Conservation (phyloP, 208 protist genomes). For the Herpetomonas tarakana region DNA sequence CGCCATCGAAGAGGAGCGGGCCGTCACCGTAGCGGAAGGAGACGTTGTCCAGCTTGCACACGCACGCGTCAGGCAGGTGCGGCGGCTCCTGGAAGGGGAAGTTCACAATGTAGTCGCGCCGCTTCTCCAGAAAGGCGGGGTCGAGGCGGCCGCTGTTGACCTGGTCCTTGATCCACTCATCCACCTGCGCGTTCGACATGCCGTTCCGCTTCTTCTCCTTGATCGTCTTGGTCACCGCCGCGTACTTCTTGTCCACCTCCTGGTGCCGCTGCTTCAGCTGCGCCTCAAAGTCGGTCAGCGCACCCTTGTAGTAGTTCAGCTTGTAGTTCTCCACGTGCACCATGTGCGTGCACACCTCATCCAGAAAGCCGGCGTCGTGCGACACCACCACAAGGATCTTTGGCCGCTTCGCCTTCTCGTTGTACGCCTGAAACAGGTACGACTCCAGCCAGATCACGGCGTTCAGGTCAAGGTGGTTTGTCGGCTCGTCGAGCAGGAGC, state of each 20-base stretch:
- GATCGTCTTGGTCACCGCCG: constrained; percentile 63
- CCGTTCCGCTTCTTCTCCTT: constrained; percentile 87
- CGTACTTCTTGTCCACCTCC: constrained; percentile 87
- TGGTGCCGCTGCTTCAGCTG: constrained; percentile 74
- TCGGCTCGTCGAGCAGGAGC: constrained; percentile 97
- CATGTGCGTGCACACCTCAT: constrained; percentile 94
- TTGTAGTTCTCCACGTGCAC: constrained; percentile 90
- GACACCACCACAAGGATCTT: constrained; percentile 96
- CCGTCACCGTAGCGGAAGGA: constrained; percentile 81
- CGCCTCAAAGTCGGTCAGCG: constrained; percentile 68
- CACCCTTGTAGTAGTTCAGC: constrained; percentile 87
- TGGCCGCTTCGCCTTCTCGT: constrained; percentile 68
- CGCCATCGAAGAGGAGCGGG: constrained; percentile 62
- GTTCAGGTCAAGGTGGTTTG: constrained; percentile 97
- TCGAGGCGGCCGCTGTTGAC: constrained; percentile 66
- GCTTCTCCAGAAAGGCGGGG: constrained; percentile 73
- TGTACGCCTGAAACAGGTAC: constrained; percentile 84
- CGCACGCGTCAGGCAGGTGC: constrained; percentile 75
- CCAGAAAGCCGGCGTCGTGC: constrained; percentile 96
- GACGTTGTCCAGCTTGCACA: constrained; percentile 83
- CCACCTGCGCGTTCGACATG: constrained; percentile 84
- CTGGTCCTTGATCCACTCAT: constrained; percentile 76
- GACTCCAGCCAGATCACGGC: constrained; percentile 94
- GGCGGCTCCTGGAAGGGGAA: constrained; percentile 82
- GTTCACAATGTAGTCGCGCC: constrained; percentile 86